phyloP scores from a whole-genome alignment of 495 filamentous ascomycete genomes.

The Neurospora terricola region DNA sequence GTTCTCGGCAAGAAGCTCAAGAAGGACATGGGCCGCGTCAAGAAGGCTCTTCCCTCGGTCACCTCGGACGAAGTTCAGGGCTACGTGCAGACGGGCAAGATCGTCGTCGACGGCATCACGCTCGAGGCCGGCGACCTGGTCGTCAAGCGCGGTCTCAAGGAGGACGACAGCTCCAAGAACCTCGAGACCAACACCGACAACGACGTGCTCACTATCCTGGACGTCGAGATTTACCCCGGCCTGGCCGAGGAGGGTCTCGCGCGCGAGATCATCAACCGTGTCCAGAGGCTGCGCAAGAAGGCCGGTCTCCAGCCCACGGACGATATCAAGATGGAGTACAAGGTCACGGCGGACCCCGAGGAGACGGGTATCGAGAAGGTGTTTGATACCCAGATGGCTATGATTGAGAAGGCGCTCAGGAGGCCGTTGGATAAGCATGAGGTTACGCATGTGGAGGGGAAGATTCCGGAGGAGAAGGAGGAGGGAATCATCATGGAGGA shows the following conservation, averaged over 20 bases:
- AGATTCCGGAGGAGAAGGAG: conserved; percentile 46
- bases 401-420: conserved; percentile 71
- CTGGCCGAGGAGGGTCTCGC: conserved; percentile 34
- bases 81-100: conserved; percentile 60
- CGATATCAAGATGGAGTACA: conserved; percentile 38
- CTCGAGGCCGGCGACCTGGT: conserved; percentile 74
- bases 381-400: conserved; percentile 55
- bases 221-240: conserved; percentile 31
- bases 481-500: conserved; percentile 68
- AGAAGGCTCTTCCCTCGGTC: conserved; percentile 75
- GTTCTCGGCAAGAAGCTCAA: conserved; percentile 92
- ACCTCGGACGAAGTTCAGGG: conserved; percentile 66
- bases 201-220: conserved; percentile 35
- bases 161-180: conserved; percentile 53
- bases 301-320: conserved; percentile 34
- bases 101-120: conserved; percentile 74
- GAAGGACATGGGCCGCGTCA: conserved; percentile 83
- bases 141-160: conserved; percentile 67
- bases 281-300: conserved; percentile 37
- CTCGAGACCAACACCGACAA: conserved; percentile 76
- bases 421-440: conserved; percentile 69
- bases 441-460: conserved; percentile 51
- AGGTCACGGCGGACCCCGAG: conserved; percentile 55
- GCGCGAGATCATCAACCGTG: conserved; percentile 36
- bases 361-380: conserved; percentile 61